These are phyloP conservation scores for Articulospora tetracladia DNA, from an alignment of 495 filamentous ascomycete genomes.

Conservation along the genomic window DNA sequence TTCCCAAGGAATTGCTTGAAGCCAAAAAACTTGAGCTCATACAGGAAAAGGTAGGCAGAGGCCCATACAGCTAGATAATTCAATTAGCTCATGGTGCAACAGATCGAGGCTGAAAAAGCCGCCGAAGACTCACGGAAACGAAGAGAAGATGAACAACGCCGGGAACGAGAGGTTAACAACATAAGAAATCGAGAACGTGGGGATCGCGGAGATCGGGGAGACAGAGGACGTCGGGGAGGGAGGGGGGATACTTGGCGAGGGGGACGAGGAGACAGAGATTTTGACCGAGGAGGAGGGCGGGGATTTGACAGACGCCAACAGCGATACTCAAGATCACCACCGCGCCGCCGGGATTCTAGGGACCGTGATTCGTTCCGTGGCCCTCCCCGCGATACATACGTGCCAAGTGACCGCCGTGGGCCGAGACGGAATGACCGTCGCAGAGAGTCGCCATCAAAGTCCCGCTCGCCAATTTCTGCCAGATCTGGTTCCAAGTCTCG, in stretches of 20 bases:
- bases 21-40: slow-evolving; percentile 93
- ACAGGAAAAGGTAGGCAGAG: slow-evolving; percentile 93
- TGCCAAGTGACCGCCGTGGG: slow-evolving; percentile 39
- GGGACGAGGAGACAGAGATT: slow-evolving; percentile 31
- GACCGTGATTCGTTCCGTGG: slow-evolving; percentile 44
- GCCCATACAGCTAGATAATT: slow-evolving; percentile 36
- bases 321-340: slow-evolving; percentile 61
- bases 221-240: slow-evolving; percentile 41
- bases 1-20: slow-evolving; percentile 91
- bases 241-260: slow-evolving; percentile 58
- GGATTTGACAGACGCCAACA: slow-evolving; percentile 41
- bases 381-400: slow-evolving; percentile 45
- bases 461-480: slow-evolving; percentile 12
- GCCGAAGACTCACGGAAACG: slow-evolving; percentile 65
- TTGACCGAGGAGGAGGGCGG: slow-evolving; percentile 20
- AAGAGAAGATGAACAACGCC: slow-evolving; percentile 55
- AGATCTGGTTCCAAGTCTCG: slow-evolving; percentile 21
- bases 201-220: slow-evolving; percentile 62
- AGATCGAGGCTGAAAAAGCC: slow-evolving; percentile 82
- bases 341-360: slow-evolving; percentile 47
- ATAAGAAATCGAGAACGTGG: slow-evolving; percentile 70
- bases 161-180: slow-evolving; percentile 57
- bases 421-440: slow-evolving; percentile 31
- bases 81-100: slow-evolving; percentile 7
- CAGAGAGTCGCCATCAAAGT: slow-evolving; percentile 27